Evolutionary conservation across 192 early-diverging fungal genomes (phyloP).

Genomic region (Coemansia sp.): DNA sequence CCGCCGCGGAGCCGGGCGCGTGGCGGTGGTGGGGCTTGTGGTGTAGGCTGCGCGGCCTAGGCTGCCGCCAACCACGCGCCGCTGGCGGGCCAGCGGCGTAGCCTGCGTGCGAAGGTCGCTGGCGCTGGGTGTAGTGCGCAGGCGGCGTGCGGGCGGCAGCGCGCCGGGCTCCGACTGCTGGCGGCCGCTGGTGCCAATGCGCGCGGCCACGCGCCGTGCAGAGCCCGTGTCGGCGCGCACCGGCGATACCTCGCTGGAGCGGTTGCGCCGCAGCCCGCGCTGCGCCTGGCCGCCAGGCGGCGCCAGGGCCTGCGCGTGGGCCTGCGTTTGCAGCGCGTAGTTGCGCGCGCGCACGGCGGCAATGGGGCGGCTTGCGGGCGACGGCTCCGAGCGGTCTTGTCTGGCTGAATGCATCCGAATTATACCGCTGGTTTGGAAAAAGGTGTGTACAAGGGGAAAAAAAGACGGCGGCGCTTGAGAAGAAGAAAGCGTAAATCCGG

Average conservation of each 20-base stretch:
- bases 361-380: slow-evolving; percentile 6
- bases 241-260: slow-evolving; percentile 13
- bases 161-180: slow-evolving; percentile 29
- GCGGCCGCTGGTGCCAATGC: slow-evolving; percentile 7
- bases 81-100: background rate
- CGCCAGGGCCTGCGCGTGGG: background rate
- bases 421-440: background rate
- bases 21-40: background rate
- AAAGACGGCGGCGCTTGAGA: slow-evolving; percentile 1
- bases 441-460: background rate
- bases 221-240: slow-evolving; percentile 1
- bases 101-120: background rate
- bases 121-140: slow-evolving; percentile 2
- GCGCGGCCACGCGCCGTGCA: slow-evolving; percentile 5
- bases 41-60: background rate
- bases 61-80: background rate
- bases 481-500: background rate
- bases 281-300: background rate
- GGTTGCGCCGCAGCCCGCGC: slow-evolving; percentile 16
- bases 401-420: background rate
- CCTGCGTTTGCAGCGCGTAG: slow-evolving; percentile 12
- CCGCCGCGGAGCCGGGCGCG: background rate
- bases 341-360: slow-evolving; percentile 16
- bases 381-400: background rate
- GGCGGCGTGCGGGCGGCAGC: background rate